Percentiles rank a stretch among this genome's conserved stretches.
These are phyloP conservation scores for Monoraphidium neglectum DNA, from an alignment of 139 green algal genomes.

Conservation along the genomic window DNA sequence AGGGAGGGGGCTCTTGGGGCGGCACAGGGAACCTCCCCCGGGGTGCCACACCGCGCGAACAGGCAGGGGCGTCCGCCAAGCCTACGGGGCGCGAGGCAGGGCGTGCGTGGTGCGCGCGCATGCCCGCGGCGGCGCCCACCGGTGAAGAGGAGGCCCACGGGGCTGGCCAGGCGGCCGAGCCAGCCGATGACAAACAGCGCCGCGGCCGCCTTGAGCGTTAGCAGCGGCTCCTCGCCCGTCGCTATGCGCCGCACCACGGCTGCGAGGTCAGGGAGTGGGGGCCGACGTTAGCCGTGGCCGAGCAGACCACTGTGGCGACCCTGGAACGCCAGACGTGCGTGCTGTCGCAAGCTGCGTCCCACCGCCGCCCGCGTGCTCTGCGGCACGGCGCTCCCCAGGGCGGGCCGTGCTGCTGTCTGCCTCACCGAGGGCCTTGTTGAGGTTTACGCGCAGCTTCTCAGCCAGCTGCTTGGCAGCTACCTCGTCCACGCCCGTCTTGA, in stretches of 20 bases:
- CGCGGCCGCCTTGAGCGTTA: background rate
- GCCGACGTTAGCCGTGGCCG: too few relatives aligned
- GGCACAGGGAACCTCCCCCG: too few relatives aligned
- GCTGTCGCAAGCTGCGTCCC: too few relatives aligned
- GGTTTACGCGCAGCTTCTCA: constrained; percentile 6
- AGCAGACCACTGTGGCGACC: too few relatives aligned
- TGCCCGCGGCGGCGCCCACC: background rate
- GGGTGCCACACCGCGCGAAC: too few relatives aligned
- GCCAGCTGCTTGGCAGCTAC: background rate
- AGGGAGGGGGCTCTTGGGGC: too few relatives aligned
- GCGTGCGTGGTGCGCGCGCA: too few relatives aligned
- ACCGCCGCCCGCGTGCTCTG: too few relatives aligned
- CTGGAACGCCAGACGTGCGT: too few relatives aligned
- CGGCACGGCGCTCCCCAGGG: too few relatives aligned
- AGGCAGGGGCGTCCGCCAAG: background rate
- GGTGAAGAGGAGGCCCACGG: constrained; percentile 25
- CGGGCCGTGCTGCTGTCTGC: background rate
- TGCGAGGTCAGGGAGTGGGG: background rate
- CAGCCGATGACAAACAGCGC: constrained; percentile 20
- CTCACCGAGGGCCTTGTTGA: constrained; percentile 10
- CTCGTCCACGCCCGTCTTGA: constrained; percentile 24
- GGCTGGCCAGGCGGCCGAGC: constrained; percentile 24
- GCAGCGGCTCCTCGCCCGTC: constrained; percentile 6
- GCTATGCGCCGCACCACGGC: background rate
- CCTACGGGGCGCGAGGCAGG: background rate